Conservation (phyloP, 176 grass and related monocot species). For the Chrysopogon serrulatus region DNA sequence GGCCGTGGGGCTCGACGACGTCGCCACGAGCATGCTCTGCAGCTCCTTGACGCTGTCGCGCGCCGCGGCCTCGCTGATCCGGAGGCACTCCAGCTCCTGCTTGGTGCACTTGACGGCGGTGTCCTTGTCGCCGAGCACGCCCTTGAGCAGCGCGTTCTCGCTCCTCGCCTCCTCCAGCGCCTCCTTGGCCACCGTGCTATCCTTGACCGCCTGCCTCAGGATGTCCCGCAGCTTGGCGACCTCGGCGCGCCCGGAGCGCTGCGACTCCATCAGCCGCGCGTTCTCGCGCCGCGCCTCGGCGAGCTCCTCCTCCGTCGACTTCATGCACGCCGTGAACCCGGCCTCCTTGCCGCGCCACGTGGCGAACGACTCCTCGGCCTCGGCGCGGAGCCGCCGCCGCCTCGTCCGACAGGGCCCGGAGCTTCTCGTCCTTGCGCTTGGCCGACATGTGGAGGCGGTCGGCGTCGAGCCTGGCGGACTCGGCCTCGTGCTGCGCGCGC, state of each 20-base stretch:
- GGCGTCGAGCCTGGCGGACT: conserved; percentile 46
- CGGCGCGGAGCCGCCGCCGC: conserved; percentile 34
- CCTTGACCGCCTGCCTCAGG: conserved; percentile 79
- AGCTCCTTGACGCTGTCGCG: conserved; percentile 72
- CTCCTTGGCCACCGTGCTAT: conserved; percentile 67
- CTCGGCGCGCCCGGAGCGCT: conserved; percentile 60
- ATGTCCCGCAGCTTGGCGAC: conserved; percentile 84
- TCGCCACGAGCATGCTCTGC: conserved; percentile 63
- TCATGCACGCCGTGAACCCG: conserved; percentile 80
- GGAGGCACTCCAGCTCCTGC: conserved; percentile 68
- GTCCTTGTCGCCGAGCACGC: conserved; percentile 58
- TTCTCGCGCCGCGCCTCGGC: conserved; percentile 43
- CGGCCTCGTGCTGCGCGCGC: conserved; percentile 47
- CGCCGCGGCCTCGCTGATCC: conserved; percentile 66
- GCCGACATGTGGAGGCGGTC: conserved; percentile 41
- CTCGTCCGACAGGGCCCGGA: conserved; percentile 48
- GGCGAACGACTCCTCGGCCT: conserved; percentile 65
- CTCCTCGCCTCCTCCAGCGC: conserved; percentile 52
- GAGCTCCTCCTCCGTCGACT: conserved; percentile 57
- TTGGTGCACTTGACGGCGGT: conserved; percentile 35
- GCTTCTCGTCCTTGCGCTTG: conserved; percentile 47
- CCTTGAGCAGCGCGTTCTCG: conserved; percentile 62
- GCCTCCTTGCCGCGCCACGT: conserved; percentile 61
- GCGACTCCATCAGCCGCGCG: conserved; percentile 38
- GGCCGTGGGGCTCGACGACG: conserved; percentile 39